Percentiles rank a stretch among this genome's conserved stretches.
phyloP scores from a whole-genome alignment of 371 early-diverging fungal species.

The Batrachochytrium dendrobatidis region DNA sequence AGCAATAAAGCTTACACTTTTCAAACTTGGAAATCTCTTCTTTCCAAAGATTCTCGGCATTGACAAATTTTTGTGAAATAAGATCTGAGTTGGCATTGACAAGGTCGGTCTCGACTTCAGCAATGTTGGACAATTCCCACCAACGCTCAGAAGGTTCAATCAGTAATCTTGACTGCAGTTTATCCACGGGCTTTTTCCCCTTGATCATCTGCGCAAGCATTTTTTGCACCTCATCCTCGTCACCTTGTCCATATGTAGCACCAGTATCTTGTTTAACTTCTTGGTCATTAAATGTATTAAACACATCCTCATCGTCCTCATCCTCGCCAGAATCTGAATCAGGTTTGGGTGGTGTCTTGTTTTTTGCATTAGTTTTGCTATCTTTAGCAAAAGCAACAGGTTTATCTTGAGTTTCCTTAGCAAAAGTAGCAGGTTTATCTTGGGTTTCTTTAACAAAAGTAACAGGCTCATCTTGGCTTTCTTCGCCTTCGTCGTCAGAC shows the following conservation, averaged over 20 bases:
- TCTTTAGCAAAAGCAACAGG: background rate
- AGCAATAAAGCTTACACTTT: slow-evolving; percentile 52
- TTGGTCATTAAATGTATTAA: background rate
- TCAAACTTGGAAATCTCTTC: background rate
- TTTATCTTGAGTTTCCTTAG: background rate
- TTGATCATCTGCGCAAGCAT: slow-evolving; percentile 20
- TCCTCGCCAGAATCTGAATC: too few relatives aligned
- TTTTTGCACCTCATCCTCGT: slow-evolving; percentile 15
- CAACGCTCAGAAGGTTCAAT: background rate
- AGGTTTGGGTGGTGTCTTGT: background rate
- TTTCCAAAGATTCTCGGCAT: background rate
- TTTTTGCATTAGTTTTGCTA: background rate
- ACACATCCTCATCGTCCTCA: background rate
- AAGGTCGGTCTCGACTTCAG: background rate
- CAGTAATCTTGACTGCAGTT: slow-evolving; percentile 4
- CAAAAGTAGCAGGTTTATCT: slow-evolving; percentile 6
- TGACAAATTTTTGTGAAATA: background rate
- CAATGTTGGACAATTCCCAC: background rate
- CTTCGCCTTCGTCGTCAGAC: slow-evolving; percentile 18
- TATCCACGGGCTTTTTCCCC: slow-evolving; percentile 16
- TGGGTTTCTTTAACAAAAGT: slow-evolving; percentile 15
- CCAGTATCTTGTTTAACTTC: slow-evolving; percentile 2
- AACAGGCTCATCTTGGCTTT: slow-evolving; percentile 10
- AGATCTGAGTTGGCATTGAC: background rate
- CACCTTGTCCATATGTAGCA: slow-evolving; percentile 19